These are phyloP conservation scores for Boletus tylopilopsis DNA, from an alignment of 768 basidiomycete genomes.

Conservation along the genomic window DNA sequence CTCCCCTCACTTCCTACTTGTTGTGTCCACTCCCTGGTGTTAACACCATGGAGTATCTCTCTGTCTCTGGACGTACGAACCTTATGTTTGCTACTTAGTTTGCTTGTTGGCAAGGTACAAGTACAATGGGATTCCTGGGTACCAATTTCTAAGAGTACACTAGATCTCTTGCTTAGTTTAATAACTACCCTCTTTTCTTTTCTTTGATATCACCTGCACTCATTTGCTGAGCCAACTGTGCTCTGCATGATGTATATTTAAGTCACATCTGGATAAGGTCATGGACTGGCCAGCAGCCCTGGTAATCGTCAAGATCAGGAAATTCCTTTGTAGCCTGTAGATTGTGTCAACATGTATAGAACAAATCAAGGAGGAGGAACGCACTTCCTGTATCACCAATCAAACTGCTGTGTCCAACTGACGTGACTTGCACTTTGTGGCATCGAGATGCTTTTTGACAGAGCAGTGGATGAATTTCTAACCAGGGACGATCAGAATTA, in stretches of 20 bases:
- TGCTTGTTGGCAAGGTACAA: too few species aligned
- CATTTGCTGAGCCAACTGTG: background rate
- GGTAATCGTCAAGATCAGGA: background rate
- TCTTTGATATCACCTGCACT: background rate
- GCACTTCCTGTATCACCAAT: background rate
- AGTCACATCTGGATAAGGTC: background rate
- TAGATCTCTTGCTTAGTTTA: too few species aligned
- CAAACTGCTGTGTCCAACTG: background rate
- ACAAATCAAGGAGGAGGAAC: background rate
- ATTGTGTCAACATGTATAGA: too few species aligned
- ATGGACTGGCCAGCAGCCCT: background rate
- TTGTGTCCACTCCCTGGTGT: too few species aligned
- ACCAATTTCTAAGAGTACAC: too few species aligned
- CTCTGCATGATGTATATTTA: background rate
- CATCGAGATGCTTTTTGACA: conserved; percentile 2
- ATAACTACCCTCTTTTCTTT: too few species aligned
- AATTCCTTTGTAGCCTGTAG: background rate
- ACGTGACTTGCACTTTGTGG: background rate
- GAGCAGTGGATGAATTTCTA: conserved; percentile 4
- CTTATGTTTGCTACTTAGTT: too few species aligned
- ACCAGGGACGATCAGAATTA: background rate
- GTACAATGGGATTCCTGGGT: too few species aligned
- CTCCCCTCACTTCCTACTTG: too few species aligned
- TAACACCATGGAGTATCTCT: too few species aligned
- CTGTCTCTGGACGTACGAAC: too few species aligned